Base-by-base conservation (phyloP, 1,139 yeast genomes). In the Suhomyces taliae region DNA sequence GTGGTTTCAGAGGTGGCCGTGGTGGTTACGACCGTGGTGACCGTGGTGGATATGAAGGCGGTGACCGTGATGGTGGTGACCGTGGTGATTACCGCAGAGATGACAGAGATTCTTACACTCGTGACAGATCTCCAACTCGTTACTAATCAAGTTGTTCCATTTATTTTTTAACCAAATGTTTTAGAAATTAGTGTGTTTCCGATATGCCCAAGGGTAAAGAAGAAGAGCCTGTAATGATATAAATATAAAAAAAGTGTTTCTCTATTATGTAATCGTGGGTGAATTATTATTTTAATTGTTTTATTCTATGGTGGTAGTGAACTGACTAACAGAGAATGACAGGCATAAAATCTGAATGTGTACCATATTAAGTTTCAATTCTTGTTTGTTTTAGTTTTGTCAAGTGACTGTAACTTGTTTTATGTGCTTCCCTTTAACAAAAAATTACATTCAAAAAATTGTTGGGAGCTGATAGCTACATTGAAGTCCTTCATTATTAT, bases 91-190 rank as follows among this genome's bases (percentile, higher is more conserved):
- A 67, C 61, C 63, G 72, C 61, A 63, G 65, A 52, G 37, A 46
- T 46, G 74, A 69, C 53, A 67, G 74, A 65, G 77, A 72, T 55
- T 74, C 75, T 48, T 68, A 70, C 60, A 70, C 69, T 53, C 78
- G 84, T 68, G 84, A 80, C 62, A 79, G 85, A 74, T 78, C 83
- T 47, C 83, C 83, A 66, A 72, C 79, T 51, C 78, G 83, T 72
- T 75, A 75, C 59, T 76, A 65, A 63, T 37, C 43, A 36, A 19
- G n/a, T 38, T 40, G 38, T 29, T 9, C 34, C 31, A 41, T 37
- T 42, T 10, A 33, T 41, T 37, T 39, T 33, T 34, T 41, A 39
- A 37, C 39, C 46, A 39, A 19, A 35, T 46, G 43, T 40, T 43
- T 46, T 46, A 43, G 47, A 46, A 43, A 33, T 34, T 46, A 43